phyloP scores from a whole-genome alignment of 768 basidiomycete species.

The Butyriboletus loyo region DNA sequence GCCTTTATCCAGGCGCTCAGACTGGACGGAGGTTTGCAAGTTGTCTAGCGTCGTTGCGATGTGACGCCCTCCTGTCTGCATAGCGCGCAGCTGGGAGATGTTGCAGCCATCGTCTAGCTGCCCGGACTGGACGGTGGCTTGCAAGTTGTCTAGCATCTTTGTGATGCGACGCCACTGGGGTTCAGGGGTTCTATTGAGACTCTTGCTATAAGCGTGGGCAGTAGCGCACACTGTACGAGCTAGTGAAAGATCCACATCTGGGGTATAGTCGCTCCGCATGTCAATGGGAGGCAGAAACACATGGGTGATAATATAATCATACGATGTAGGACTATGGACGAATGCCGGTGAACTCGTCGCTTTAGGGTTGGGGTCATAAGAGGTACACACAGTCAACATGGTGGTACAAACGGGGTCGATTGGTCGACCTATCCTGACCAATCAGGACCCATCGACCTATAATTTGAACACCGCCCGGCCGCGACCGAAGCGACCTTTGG shows the following conservation, averaged over 20 bases:
- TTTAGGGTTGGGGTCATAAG: not conserved
- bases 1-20: too few species aligned
- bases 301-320: slow-evolving; percentile 8
- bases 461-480: too few species aligned
- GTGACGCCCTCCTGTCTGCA: too few species aligned
- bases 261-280: not conserved
- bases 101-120: too few species aligned
- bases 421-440: too few species aligned
- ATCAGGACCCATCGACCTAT: too few species aligned
- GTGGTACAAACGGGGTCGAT: too few species aligned
- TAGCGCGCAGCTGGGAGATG: too few species aligned
- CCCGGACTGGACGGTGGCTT: too few species aligned
- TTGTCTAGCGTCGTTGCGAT: slow-evolving; percentile 7
- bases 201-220: not conserved
- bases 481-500: too few species aligned
- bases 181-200: not conserved
- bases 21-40: not conserved
- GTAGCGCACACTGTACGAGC: slow-evolving; percentile 1
- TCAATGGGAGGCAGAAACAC: not conserved
- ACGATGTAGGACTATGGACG: not conserved
- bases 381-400: too few species aligned
- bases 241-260: not conserved
- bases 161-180: slow-evolving; percentile 1
- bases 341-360: not conserved
- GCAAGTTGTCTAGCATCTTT: slow-evolving; percentile 5